phyloP scores from a whole-genome alignment of 164 flowering plant species.

The Magnolia sinica region DNA sequence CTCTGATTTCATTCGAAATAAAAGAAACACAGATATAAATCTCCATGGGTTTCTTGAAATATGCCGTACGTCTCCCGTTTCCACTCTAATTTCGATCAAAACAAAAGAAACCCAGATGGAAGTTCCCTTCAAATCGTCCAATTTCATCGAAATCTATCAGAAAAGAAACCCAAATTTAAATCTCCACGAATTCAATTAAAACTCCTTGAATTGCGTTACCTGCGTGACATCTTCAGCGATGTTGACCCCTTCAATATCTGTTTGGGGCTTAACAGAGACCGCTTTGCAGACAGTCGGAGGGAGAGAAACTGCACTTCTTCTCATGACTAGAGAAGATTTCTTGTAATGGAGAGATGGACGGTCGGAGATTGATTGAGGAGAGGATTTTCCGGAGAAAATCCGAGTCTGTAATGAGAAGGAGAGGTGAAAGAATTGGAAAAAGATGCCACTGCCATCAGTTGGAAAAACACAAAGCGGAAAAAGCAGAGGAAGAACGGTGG shows the following conservation, averaged over 20 bases:
- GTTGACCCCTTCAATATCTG: slow-evolving; percentile 66
- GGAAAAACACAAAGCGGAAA: neutral
- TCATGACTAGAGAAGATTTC: slow-evolving; percentile 1
- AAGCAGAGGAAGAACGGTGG: too few relatives aligned
- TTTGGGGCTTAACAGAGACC: slow-evolving; percentile 45
- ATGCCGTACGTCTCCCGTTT: neutral
- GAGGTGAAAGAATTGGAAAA: slow-evolving; percentile 17
- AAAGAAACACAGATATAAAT: neutral
- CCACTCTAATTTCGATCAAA: neutral
- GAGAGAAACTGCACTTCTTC: neutral
- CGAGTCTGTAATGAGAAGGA: slow-evolving; percentile 8
- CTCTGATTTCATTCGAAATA: neutral
- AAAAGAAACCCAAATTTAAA: neutral
- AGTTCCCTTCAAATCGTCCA: neutral
- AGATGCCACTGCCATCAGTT: slow-evolving; percentile 26
- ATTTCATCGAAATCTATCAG: neutral
- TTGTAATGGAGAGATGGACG: slow-evolving; percentile 13
- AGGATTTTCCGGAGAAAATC: slow-evolving; percentile 5
- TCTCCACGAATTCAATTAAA: neutral
- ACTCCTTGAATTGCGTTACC: slow-evolving; percentile 28
- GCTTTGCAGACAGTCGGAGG: slow-evolving; percentile 51
- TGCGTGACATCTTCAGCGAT: slow-evolving; percentile 83
- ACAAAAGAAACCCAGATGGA: neutral
- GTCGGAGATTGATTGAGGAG: slow-evolving; percentile 4
- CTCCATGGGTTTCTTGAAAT: neutral